Evolutionary conservation across 192 early-diverging fungal genomes (phyloP).

Genomic region (Oehlia diaphana): DNA sequence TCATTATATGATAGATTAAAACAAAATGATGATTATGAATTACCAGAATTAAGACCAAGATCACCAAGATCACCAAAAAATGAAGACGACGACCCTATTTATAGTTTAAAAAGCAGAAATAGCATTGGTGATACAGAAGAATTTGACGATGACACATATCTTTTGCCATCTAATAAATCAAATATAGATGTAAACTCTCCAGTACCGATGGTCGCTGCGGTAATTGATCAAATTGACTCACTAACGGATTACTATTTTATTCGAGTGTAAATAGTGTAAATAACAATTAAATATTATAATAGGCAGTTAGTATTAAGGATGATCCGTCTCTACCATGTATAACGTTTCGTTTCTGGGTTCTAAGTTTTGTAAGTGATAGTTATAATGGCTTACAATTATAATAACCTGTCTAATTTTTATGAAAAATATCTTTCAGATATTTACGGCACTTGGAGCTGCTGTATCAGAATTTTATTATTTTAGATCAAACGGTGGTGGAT

Average conservation of each 20-base stretch:
- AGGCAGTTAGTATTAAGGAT: slow-evolving; percentile 39
- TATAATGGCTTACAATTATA: background rate
- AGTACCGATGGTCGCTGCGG: background rate
- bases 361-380: slow-evolving; percentile 32
- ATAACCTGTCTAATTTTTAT: background rate
- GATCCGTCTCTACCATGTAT: slow-evolving; percentile 45
- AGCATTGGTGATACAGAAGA: background rate
- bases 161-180: background rate
- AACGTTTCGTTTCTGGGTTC: slow-evolving; percentile 54
- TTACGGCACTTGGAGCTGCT: slow-evolving; percentile 31
- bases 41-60: background rate
- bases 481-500: slow-evolving; percentile 25
- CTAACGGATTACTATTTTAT: background rate
- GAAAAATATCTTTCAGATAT: slow-evolving; percentile 18
- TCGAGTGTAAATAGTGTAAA: background rate
- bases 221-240: background rate
- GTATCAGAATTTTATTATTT: slow-evolving; percentile 37
- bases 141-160: background rate
- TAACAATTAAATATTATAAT: background rate
- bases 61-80: background rate
- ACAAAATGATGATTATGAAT: background rate
- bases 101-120: background rate
- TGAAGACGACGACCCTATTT: background rate
- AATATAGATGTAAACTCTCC: background rate
- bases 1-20: background rate